These are phyloP conservation scores for Suillus alpinus DNA, from an alignment of 768 basidiomycete genomes.

Conservation along the genomic window DNA sequence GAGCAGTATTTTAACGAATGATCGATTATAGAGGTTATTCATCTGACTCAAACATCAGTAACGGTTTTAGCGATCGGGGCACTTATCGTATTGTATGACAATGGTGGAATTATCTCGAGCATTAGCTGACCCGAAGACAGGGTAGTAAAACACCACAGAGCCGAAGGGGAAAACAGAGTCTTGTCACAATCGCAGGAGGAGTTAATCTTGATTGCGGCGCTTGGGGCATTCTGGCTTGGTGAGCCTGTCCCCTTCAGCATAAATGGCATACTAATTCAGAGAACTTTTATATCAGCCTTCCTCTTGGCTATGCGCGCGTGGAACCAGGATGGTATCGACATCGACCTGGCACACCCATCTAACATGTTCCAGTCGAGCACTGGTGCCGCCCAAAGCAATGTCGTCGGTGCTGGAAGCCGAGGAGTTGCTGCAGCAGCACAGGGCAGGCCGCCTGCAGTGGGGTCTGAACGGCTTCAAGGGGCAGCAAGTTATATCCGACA, in stretches of 20 bases:
- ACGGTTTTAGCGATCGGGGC: slow-evolving; percentile 65
- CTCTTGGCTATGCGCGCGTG: slow-evolving; percentile 42
- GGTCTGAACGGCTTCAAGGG: slow-evolving; percentile 15
- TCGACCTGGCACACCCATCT: slow-evolving; percentile 28
- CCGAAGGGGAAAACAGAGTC: slow-evolving; percentile 46
- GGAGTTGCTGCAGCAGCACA: slow-evolving; percentile 21
- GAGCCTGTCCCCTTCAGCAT: slow-evolving; percentile 18
- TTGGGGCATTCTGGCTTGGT: slow-evolving; percentile 80
- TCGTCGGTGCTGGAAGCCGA: slow-evolving; percentile 31
- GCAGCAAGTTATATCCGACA: slow-evolving; percentile 18
- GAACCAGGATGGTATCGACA: slow-evolving; percentile 28
- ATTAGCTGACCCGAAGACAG: slow-evolving; percentile 32
- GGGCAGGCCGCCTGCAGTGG: slow-evolving; percentile 14
- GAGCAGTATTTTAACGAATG: slow-evolving; percentile 1
- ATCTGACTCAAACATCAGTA: slow-evolving; percentile 71
- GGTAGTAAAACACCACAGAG: slow-evolving; percentile 64
- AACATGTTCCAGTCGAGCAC: slow-evolving; percentile 32
- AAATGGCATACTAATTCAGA: background rate
- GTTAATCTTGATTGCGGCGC: slow-evolving; percentile 63
- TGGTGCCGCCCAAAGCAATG: slow-evolving; percentile 32
- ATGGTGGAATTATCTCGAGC: background rate
- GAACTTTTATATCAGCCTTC: slow-evolving; percentile 29
- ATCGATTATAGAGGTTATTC: slow-evolving; percentile 49
- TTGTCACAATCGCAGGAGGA: slow-evolving; percentile 74
- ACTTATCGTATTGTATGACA: slow-evolving; percentile 56